Percentiles rank a stretch among this genome's conserved stretches.
Evolutionary conservation across 2,329 filamentous ascomycete genomes (phyloP).

Genomic region (Fusarium falciforme): DNA sequence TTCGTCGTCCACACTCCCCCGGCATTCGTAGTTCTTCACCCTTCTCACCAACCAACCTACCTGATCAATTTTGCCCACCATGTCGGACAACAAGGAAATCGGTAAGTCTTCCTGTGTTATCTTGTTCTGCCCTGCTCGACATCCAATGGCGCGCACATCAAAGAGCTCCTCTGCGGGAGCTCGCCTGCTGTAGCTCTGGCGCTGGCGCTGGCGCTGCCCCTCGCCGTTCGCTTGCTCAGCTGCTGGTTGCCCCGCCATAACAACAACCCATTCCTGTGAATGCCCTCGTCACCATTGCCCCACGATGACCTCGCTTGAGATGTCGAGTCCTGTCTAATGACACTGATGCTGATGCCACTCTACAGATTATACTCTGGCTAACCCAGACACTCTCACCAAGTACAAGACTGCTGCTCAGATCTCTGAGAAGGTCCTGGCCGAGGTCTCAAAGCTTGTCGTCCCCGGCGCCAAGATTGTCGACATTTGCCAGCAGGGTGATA

Average conservation of each 20-base stretch:
- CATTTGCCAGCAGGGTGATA: conserved; percentile 95
- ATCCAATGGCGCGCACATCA: neutral
- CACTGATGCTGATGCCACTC: conserved; percentile 15
- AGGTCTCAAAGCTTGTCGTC: conserved; percentile 78
- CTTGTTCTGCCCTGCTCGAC: neutral
- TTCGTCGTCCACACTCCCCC: conserved; percentile 33
- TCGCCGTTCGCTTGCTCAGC: conserved; percentile 30
- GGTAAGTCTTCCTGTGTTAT: conserved; percentile 49
- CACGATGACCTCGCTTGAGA: conserved; percentile 20
- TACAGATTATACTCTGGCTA: conserved; percentile 87
- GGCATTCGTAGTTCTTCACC: conserved; percentile 36
- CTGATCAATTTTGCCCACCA: conserved; percentile 48
- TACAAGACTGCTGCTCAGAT: conserved; percentile 98
- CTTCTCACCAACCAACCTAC: conserved; percentile 34
- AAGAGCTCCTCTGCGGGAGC: conserved; percentile 2
- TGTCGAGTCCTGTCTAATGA: neutral
- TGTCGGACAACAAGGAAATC: conserved; percentile 59
- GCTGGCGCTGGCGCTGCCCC: conserved; percentile 36
- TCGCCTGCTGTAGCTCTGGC: conserved; percentile 18
- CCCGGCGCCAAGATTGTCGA: conserved; percentile 93
- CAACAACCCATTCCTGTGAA: conserved; percentile 36
- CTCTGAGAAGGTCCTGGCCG: conserved; percentile 93
- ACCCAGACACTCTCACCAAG: conserved; percentile 96
- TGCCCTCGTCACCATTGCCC: conserved; percentile 40
- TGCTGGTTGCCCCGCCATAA: conserved; percentile 40